phyloP scores from a whole-genome alignment of 148 eudicot genomes.

The Rhododendron simsii region DNA sequence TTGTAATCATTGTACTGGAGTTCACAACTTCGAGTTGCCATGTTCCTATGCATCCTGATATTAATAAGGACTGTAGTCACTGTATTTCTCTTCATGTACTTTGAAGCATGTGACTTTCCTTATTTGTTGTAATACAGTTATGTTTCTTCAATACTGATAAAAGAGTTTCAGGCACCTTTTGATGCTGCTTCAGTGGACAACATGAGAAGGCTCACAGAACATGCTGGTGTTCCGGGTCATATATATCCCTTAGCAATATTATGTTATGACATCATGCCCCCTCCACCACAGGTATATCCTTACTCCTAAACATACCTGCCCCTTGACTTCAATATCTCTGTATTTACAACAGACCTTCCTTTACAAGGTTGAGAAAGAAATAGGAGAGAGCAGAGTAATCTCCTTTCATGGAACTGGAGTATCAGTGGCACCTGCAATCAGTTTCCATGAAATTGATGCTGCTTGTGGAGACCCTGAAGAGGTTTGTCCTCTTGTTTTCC shows the following conservation, averaged over 20 bases:
- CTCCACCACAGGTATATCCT: slow-evolving; percentile 69
- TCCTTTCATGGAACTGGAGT: slow-evolving; percentile 80
- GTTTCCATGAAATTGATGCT: slow-evolving; percentile 41
- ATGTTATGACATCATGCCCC: slow-evolving; percentile 97
- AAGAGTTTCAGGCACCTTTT: slow-evolving; percentile 76
- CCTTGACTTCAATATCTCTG: background rate
- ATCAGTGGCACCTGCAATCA: slow-evolving; percentile 59
- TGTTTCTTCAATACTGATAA: slow-evolving; percentile 32
- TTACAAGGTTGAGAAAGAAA: slow-evolving; percentile 86
- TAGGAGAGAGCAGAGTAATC: slow-evolving; percentile 86
- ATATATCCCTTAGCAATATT: slow-evolving; percentile 74
- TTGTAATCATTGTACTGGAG: background rate
- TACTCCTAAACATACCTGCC: slow-evolving; percentile 8
- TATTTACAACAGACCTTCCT: background rate
- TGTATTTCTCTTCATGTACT: background rate
- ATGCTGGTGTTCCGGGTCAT: slow-evolving; percentile 86
- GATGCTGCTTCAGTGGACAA: slow-evolving; percentile 79
- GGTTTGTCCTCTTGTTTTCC: slow-evolving; percentile 37
- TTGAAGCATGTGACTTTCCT: background rate
- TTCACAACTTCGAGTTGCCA: background rate
- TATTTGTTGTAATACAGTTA: background rate
- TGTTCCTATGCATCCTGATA: background rate
- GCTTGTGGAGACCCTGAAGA: slow-evolving; percentile 51
- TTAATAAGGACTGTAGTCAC: background rate
- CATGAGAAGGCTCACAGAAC: slow-evolving; percentile 87